Evolutionary conservation across 108 stramenopile genomes (phyloP).

Genomic region (Cyclotella choctawhatcheeana): DNA sequence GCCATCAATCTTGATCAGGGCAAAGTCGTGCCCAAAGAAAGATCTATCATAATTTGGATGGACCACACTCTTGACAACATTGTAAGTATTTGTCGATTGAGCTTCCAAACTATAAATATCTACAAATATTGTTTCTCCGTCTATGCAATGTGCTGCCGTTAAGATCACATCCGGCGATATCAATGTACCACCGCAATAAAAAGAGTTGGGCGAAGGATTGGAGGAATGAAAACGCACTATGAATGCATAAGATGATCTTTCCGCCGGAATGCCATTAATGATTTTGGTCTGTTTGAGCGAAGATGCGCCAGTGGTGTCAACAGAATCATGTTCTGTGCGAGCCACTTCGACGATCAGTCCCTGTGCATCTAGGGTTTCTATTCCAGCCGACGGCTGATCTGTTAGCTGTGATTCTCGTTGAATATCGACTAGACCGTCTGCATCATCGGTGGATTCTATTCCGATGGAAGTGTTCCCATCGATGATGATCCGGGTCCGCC

Average conservation of each 20-base stretch:
- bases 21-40: slow-evolving; percentile 24
- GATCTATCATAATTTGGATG: slow-evolving; percentile 43
- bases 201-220: slow-evolving; percentile 2
- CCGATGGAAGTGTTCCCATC: too few relatives aligned
- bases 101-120: slow-evolving; percentile 2
- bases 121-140: slow-evolving; percentile 6
- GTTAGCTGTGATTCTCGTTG: too few relatives aligned
- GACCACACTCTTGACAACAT: background rate
- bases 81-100: background rate
- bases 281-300: slow-evolving; percentile 9
- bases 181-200: slow-evolving; percentile 27
- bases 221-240: slow-evolving; percentile 21
- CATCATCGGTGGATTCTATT: background rate
- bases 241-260: slow-evolving; percentile 17
- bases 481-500: too few relatives aligned
- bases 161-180: slow-evolving; percentile 21
- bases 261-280: slow-evolving; percentile 19
- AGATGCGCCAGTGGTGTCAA: background rate
- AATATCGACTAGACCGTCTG: too few relatives aligned
- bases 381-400: too few relatives aligned
- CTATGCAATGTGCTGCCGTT: slow-evolving; percentile 37
- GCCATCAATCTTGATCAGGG: slow-evolving; percentile 9
- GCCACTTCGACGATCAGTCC: slow-evolving; percentile 9
- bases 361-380: slow-evolving; percentile 7
- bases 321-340: background rate